Percentiles rank a stretch among this genome's conserved stretches.
Evolutionary conservation across 306 rosid genomes (phyloP).

Genomic region (Aeschynomene evenia): DNA sequence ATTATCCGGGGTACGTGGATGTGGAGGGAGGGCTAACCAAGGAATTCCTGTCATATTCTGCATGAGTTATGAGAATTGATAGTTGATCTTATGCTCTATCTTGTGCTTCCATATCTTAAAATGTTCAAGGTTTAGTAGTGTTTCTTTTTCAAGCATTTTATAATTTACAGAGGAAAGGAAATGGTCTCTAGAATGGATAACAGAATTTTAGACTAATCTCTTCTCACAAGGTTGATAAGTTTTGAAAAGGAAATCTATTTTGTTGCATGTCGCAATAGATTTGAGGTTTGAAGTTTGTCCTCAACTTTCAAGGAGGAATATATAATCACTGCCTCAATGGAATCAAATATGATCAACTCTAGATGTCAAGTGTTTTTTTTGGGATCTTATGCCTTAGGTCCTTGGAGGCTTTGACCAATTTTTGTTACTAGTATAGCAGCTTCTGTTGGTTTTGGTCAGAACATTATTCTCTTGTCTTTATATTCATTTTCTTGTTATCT

Average conservation of each 20-base stretch:
- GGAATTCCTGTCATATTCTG: constrained; percentile 11
- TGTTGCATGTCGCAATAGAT: background rate
- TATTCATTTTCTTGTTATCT: background rate
- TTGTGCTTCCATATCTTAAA: constrained; percentile 20
- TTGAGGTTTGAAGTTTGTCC: background rate
- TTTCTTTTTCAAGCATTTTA: background rate
- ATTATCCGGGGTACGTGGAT: background rate
- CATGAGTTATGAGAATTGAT: constrained; percentile 7
- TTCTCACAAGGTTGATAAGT: constrained; percentile 18
- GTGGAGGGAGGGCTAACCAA: background rate
- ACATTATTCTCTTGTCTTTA: background rate
- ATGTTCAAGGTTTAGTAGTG: background rate
- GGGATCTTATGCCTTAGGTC: background rate
- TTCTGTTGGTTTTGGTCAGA: background rate
- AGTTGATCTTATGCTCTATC: background rate
- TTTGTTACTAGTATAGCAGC: background rate
- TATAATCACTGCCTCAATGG: background rate
- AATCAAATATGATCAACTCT: background rate
- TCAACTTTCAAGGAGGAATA: background rate
- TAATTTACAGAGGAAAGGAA: background rate
- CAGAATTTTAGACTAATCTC: background rate
- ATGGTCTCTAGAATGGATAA: background rate
- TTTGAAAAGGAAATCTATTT: constrained; percentile 15
- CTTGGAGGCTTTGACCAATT: background rate
- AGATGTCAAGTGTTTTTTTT: background rate